These are phyloP conservation scores for Plasmodium malariae DNA, from an alignment of 169 alveolate genomes.

Conservation along the genomic window DNA sequence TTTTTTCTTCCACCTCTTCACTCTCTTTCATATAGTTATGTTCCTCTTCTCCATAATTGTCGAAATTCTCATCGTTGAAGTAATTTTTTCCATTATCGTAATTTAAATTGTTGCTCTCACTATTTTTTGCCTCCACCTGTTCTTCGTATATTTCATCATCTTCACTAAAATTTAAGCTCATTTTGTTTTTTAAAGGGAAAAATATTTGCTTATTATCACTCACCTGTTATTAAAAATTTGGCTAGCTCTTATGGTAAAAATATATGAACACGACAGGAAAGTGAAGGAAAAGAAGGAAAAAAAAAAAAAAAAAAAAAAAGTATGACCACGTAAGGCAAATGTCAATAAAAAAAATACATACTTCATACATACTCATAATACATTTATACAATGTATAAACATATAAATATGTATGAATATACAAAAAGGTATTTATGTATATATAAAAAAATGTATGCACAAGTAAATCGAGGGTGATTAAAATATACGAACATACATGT, in stretches of 20 bases:
- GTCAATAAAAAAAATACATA: too few species aligned
- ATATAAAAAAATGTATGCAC: neutral
- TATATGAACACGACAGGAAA: neutral
- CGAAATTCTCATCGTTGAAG: neutral
- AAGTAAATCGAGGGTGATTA: neutral
- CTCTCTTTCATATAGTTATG: neutral
- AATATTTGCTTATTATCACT: neutral
- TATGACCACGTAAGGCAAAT: neutral
- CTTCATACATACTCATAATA: too few species aligned
- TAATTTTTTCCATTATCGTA: neutral
- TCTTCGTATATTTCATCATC: constrained; percentile 57
- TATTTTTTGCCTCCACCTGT: neutral
- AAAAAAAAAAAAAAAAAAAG: too few species aligned
- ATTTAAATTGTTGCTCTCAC: constrained; percentile 26
- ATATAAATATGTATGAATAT: too few species aligned
- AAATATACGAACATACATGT: neutral
- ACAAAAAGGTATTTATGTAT: neutral
- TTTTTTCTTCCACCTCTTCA: constrained; percentile 25
- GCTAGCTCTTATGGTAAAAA: neutral
- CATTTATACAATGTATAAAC: too few species aligned
- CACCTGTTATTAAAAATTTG: neutral
- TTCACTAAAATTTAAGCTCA: constrained; percentile 75
- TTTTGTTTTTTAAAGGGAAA: neutral
- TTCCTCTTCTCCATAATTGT: neutral
- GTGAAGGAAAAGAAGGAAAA: neutral